phyloP scores from a whole-genome alignment of 1,284 basidiomycete species.

The Xanthoconium separans region DNA sequence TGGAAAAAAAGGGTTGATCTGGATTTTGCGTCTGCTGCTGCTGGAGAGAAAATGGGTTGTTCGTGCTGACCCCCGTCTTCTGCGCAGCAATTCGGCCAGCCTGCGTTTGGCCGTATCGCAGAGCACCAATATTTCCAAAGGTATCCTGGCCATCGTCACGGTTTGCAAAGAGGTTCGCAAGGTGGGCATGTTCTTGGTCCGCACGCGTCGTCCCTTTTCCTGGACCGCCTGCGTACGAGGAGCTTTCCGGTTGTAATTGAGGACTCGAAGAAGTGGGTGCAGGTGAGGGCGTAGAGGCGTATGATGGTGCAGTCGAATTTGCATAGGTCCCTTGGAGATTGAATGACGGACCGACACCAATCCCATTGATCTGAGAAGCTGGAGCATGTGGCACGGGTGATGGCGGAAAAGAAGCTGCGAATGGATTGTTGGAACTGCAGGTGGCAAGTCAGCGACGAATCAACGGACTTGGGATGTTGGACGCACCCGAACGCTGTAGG shows the following conservation, averaged over 20 bases:
- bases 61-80: slow-evolving; percentile 53
- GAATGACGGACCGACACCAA: slow-evolving; percentile 43
- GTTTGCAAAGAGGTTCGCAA: slow-evolving; percentile 82
- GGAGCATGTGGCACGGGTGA: slow-evolving; percentile 38
- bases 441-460: neutral
- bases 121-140: slow-evolving; percentile 83
- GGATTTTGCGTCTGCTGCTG: slow-evolving; percentile 56
- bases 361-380: slow-evolving; percentile 35
- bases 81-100: slow-evolving; percentile 58
- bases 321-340: slow-evolving; percentile 66
- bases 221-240: slow-evolving; percentile 22
- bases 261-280: slow-evolving; percentile 40
- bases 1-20: slow-evolving; percentile 85
- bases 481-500: slow-evolving; percentile 71
- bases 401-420: slow-evolving; percentile 54
- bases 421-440: slow-evolving; percentile 90
- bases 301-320: slow-evolving; percentile 35
- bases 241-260: slow-evolving; percentile 25
- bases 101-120: slow-evolving; percentile 74
- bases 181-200: slow-evolving; percentile 67
- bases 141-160: slow-evolving; percentile 90
- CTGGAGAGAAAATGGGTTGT: slow-evolving; percentile 76
- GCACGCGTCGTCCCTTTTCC: slow-evolving; percentile 35
- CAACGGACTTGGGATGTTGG: neutral
- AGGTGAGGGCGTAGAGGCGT: slow-evolving; percentile 37